Evolutionary conservation across 768 basidiomycete species (phyloP).

Genomic region (Cubamyces sp.): DNA sequence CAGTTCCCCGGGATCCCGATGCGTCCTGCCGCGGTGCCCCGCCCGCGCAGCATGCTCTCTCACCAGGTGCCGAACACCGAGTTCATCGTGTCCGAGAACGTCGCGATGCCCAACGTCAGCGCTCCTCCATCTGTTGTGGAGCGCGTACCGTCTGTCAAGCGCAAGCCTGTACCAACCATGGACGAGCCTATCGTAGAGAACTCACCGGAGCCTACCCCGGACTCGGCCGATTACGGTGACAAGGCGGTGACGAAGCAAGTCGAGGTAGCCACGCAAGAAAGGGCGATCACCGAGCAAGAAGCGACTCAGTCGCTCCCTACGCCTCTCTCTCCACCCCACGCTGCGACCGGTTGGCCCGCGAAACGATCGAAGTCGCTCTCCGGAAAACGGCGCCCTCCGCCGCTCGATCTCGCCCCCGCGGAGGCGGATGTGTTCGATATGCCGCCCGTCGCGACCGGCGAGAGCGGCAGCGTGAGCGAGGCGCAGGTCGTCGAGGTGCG

Average conservation of each 20-base stretch:
- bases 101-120: not conserved
- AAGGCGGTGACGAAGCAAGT: not conserved
- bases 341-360: not conserved
- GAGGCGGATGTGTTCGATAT: not conserved
- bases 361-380: conserved; percentile 3
- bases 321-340: conserved; percentile 22
- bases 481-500: conserved; percentile 6
- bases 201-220: not conserved
- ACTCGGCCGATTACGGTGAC: not conserved
- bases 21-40: conserved; percentile 35
- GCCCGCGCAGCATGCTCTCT: conserved; percentile 21
- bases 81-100: conserved; percentile 9
- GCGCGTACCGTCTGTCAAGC: conserved; percentile 11
- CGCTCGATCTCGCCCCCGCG: not conserved
- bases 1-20: conserved; percentile 59
- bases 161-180: conserved; percentile 11
- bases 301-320: conserved; percentile 23
- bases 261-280: not conserved
- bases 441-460: not conserved
- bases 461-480: conserved; percentile 5
- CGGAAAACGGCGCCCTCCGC: conserved; percentile 1
- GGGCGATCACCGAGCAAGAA: conserved; percentile 14
- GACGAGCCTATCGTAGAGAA: not conserved
- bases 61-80: conserved; percentile 16
- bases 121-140: not conserved